These are phyloP conservation scores for Lactarius indigo DNA, from an alignment of 768 basidiomycete genomes.

Conservation along the genomic window DNA sequence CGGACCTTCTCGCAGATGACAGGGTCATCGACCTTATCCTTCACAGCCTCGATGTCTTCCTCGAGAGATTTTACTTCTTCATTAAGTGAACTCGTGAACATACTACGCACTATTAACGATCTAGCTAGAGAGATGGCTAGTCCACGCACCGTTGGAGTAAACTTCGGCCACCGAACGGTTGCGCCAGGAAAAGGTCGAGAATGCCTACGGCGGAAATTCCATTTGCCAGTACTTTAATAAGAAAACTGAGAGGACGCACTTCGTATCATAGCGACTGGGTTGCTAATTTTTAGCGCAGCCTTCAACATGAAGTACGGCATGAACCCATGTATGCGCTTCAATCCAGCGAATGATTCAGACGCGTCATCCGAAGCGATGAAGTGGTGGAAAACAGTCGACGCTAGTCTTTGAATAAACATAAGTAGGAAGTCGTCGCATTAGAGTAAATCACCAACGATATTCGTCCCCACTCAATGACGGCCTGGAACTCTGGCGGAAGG, in stretches of 20 bases:
- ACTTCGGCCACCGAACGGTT: conserved; percentile 93
- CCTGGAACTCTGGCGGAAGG: conserved; percentile 80
- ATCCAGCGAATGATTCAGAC: conserved; percentile 78
- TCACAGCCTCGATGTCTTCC: conserved; percentile 84
- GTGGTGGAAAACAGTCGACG: conserved; percentile 94
- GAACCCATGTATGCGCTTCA: conserved; percentile 91
- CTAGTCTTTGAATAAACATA: conserved; percentile 52
- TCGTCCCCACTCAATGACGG: conserved; percentile 93
- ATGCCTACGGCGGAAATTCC: conserved; percentile 40
- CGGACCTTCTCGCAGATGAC: conserved; percentile 85
- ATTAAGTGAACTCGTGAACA: conserved; percentile 90
- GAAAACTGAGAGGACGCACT: conserved; percentile 40
- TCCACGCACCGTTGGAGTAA: conserved; percentile 73
- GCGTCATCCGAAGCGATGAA: conserved; percentile 92
- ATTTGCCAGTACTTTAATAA: conserved; percentile 2
- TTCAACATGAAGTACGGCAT: conserved; percentile 99
- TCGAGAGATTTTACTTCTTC: conserved; percentile 86
- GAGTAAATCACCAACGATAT: conserved; percentile 70
- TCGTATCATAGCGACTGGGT: conserved; percentile 95
- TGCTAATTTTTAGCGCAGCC: conserved; percentile 85
- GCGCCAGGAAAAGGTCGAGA: conserved; percentile 92
- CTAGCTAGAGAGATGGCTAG: not conserved
- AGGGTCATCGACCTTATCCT: conserved; percentile 85
- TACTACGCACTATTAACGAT: conserved; percentile 43
- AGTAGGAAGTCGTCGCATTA: not conserved